Evolutionary conservation across 495 filamentous ascomycete species (phyloP), one percentile per base, ranked within the genome.

Genomic region (Pyronema domesticum): DNA sequence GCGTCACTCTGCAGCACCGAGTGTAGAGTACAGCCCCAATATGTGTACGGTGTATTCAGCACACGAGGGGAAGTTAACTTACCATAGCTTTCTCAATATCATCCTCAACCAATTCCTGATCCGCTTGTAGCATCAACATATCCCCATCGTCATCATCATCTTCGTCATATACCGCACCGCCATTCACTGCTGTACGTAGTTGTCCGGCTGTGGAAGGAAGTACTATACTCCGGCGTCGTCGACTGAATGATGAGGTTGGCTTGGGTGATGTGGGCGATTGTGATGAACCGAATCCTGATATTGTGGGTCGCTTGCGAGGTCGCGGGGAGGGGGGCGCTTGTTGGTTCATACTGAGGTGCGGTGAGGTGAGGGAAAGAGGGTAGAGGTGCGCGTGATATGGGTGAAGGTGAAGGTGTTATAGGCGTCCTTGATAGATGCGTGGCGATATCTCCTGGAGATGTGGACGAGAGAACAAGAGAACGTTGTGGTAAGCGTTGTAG

Each of bases 51-150:
- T n/a, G n/a, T n/a, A n/a, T n/a, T n/a, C n/a, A n/a, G n/a, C n/a
- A n/a, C n/a, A n/a, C n/a, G n/a, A n/a, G n/a, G n/a, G n/a, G n/a
- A n/a, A n/a, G n/a, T n/a, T n/a, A n/a, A 17, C 39, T 37, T 54
- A 63, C 61, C 61, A 63, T 63, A 39, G 61, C 61, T 19, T 59
- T 60, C 5, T 56, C 35, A 19, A 63, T 63, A 37, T 17, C 56
- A n/a, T 43, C 53, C 19, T 60, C 45, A 0, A 36, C 56, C 11
- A 37, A 10, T 3, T 59, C 53, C 19, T 52, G 53, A 14, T 56
- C 59, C 6, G 40, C 39, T 42, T 58, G 3, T 11, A 9, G 18
- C 48, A 57, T 51, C 11, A 35, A 48, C 9, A 49, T 46, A 1
- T 51, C 60, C 6, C 23, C 57, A 17, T 63, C 60, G 11, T 55